A percentile compares a stretch with the other conserved stretches of the same genome.
These are phyloP conservation scores for Alternaria solani DNA, from an alignment of 2,329 filamentous ascomycete species.

Conservation along the genomic window DNA sequence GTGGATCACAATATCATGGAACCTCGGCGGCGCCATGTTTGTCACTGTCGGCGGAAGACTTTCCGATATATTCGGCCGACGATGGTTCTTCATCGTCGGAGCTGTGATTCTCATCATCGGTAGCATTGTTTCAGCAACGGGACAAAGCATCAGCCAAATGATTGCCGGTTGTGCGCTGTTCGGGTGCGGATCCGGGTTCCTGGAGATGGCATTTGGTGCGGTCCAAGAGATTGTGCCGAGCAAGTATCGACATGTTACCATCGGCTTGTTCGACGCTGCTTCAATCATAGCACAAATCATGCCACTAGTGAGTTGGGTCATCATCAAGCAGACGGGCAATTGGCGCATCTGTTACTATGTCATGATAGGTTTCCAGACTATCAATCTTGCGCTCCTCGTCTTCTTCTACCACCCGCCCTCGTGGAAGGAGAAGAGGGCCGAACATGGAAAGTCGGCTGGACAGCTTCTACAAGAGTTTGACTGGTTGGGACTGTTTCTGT, in stretches of 20 bases:
- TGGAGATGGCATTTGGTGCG: slow-evolving; percentile 53
- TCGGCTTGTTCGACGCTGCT: slow-evolving; percentile 48
- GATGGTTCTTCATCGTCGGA: slow-evolving; percentile 47
- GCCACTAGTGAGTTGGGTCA: slow-evolving; percentile 41
- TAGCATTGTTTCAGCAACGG: slow-evolving; percentile 53
- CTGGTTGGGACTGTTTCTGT: slow-evolving; percentile 40
- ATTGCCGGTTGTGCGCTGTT: slow-evolving; percentile 53
- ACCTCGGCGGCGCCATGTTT: slow-evolving; percentile 44
- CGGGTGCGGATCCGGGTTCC: slow-evolving; percentile 52
- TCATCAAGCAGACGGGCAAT: slow-evolving; percentile 40
- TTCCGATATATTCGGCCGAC: slow-evolving; percentile 52
- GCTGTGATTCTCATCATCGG: slow-evolving; percentile 47
- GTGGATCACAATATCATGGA: slow-evolving; percentile 48
- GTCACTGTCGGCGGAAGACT: slow-evolving; percentile 46
- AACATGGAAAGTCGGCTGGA: slow-evolving; percentile 34
- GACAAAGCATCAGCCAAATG: slow-evolving; percentile 52
- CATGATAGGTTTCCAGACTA: slow-evolving; percentile 44
- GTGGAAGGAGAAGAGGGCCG: slow-evolving; percentile 46
- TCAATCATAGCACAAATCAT: slow-evolving; percentile 45
- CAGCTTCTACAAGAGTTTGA: slow-evolving; percentile 39
- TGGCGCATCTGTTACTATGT: slow-evolving; percentile 44
- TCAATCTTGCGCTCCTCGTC: slow-evolving; percentile 33
- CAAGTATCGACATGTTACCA: slow-evolving; percentile 49
- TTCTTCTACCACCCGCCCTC: slow-evolving; percentile 50
- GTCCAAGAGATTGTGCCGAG: slow-evolving; percentile 52